Evolutionary conservation across 2,329 filamentous ascomycete species (phyloP).

Genomic region (Aschersonia sp.): DNA sequence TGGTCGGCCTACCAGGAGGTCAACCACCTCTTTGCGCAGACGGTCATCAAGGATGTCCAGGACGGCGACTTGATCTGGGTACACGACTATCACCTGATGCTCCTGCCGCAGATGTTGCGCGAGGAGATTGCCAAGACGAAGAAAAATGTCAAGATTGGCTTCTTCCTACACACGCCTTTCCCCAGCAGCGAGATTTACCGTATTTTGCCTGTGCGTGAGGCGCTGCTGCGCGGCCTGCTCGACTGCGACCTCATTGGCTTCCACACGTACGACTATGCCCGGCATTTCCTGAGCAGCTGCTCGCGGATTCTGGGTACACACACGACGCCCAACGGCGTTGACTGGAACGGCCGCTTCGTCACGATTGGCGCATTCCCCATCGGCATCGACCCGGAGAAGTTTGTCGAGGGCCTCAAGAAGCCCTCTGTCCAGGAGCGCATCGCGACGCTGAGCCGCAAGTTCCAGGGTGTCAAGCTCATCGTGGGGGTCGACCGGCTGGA

Average conservation of each 20-base stretch:
- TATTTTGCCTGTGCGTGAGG: slow-evolving; percentile 83
- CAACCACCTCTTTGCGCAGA: slow-evolving; percentile 82
- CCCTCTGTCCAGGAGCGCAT: slow-evolving; percentile 81
- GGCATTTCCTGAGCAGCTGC: slow-evolving; percentile 92
- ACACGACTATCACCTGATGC: slow-evolving; percentile 97
- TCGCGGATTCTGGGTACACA: slow-evolving; percentile 71
- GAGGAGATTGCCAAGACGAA: slow-evolving; percentile 69
- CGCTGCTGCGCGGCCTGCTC: slow-evolving; percentile 72
- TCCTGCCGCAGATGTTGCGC: slow-evolving; percentile 87
- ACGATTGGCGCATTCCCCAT: slow-evolving; percentile 94
- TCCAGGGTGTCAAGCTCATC: slow-evolving; percentile 89
- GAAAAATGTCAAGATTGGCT: slow-evolving; percentile 93
- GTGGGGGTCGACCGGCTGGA: slow-evolving; percentile 93
- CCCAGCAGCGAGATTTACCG: slow-evolving; percentile 94
- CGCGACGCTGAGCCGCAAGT: slow-evolving; percentile 70
- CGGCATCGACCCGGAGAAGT: slow-evolving; percentile 94
- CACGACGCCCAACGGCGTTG: slow-evolving; percentile 86
- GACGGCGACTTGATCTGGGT: slow-evolving; percentile 96
- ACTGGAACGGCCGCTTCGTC: slow-evolving; percentile 77
- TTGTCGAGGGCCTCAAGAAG: slow-evolving; percentile 75
- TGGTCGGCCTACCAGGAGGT: slow-evolving; percentile 91
- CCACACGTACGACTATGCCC: slow-evolving; percentile 97
- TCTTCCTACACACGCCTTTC: slow-evolving; percentile 96
- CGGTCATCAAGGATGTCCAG: slow-evolving; percentile 72
- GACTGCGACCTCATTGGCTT: slow-evolving; percentile 94